Evolutionary conservation across 345 rosid species (phyloP).

Genomic region (Litchi chinensis): DNA sequence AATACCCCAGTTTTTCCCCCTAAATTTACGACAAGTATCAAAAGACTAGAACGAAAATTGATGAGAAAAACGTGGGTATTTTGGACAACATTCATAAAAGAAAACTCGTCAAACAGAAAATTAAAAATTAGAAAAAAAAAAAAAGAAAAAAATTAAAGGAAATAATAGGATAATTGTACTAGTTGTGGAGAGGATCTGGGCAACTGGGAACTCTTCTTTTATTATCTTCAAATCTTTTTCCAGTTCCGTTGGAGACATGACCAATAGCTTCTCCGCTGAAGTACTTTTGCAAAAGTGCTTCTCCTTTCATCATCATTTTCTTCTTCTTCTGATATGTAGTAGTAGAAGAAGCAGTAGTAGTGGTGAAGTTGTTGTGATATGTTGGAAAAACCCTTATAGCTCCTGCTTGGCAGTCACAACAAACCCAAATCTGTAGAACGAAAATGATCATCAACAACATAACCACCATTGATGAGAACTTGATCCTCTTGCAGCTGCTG

Average conservation of each 20-base stretch:
- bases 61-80: conserved; percentile 62
- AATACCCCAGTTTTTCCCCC: conserved; percentile 62
- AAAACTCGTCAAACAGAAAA: conserved; percentile 1
- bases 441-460: conserved; percentile 22
- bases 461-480: conserved; percentile 29
- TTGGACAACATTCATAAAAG: conserved; percentile 36
- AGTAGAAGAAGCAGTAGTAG: neutral
- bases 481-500: conserved; percentile 24
- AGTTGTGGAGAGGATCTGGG: conserved; percentile 96
- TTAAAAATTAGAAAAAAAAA: neutral
- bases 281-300: conserved; percentile 37
- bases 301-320: conserved; percentile 14
- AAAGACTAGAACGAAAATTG: conserved; percentile 23
- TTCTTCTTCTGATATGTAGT: conserved; percentile 25
- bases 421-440: conserved; percentile 49
- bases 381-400: conserved; percentile 44
- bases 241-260: conserved; percentile 31
- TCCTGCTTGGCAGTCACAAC: conserved; percentile 39
- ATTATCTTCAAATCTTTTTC: conserved; percentile 49
- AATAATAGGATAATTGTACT: conserved; percentile 32
- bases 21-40: conserved; percentile 16
- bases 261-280: conserved; percentile 36
- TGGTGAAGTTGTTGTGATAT: neutral
- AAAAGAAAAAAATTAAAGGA: neutral
- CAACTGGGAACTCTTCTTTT: conserved; percentile 85